Percentiles rank a stretch among this genome's conserved stretches.
Conservation (phyloP, 2,329 filamentous ascomycete genomes). For the Coniella vitis region DNA sequence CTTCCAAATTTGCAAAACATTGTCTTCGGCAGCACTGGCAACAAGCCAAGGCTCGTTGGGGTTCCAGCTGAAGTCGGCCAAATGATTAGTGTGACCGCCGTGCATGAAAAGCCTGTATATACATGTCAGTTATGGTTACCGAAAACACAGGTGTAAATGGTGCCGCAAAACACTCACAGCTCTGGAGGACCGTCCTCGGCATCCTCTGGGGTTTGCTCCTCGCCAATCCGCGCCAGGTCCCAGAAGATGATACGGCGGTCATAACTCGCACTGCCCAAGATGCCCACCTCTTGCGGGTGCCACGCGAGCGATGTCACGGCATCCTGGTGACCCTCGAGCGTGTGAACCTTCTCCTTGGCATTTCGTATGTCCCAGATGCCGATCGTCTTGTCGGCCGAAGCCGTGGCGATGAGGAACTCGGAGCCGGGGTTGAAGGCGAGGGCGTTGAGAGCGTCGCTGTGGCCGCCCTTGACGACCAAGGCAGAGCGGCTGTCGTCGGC, state of each 20-base stretch:
- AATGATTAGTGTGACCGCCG: constrained; percentile 92
- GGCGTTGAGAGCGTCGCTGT: constrained; percentile 92
- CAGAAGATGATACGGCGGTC: constrained; percentile 93
- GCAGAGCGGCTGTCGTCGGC: constrained; percentile 59
- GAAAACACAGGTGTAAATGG: too few relatives aligned
- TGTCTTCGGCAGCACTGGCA: constrained; percentile 92
- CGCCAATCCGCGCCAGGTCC: constrained; percentile 86
- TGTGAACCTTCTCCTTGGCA: constrained; percentile 82
- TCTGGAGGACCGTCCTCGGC: constrained; percentile 92
- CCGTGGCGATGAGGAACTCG: constrained; percentile 87
- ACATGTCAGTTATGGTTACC: constrained; percentile 19
- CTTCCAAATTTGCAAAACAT: constrained; percentile 92
- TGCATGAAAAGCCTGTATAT: constrained; percentile 82
- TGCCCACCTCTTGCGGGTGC: constrained; percentile 85
- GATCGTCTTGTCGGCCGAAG: constrained; percentile 90
- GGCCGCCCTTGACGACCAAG: constrained; percentile 64
- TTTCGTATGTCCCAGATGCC: constrained; percentile 94
- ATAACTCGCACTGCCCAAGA: constrained; percentile 86
- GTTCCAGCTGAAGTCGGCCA: constrained; percentile 98
- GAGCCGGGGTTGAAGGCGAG: constrained; percentile 87
- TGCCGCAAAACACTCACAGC: constrained; percentile 59
- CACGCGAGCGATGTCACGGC: constrained; percentile 88
- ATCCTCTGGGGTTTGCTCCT: constrained; percentile 92
- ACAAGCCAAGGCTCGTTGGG: constrained; percentile 94
- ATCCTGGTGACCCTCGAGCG: constrained; percentile 80